Percentiles rank a stretch among this genome's conserved stretches.
phyloP scores from a whole-genome alignment of 2,329 filamentous ascomycete genomes.

The Aciculosporium take region DNA sequence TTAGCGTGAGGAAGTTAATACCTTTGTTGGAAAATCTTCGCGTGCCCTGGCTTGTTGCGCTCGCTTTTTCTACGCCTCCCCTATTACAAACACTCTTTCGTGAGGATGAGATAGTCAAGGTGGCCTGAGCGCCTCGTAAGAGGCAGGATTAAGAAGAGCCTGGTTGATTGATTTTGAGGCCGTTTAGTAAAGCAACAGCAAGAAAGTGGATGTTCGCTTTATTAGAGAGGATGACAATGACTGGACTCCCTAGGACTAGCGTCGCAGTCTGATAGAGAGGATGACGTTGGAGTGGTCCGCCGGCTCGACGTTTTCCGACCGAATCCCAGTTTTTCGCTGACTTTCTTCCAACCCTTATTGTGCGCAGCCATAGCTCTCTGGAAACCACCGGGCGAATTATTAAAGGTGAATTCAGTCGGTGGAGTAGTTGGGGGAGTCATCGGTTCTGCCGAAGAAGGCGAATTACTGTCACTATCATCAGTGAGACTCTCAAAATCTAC shows the following conservation, averaged over 20 bases:
- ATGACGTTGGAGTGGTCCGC: slow-evolving; percentile 29
- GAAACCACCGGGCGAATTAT: slow-evolving; percentile 36
- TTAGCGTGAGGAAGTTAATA: background rate
- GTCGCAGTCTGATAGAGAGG: slow-evolving; percentile 22
- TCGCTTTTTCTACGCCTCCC: background rate
- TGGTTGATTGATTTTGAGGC: no score
- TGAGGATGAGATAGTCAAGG: no score
- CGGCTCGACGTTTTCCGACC: slow-evolving; percentile 36
- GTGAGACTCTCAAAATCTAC: slow-evolving; percentile 37
- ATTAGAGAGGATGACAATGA: slow-evolving; percentile 35
- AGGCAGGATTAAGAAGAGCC: no score
- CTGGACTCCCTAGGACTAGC: slow-evolving; percentile 20
- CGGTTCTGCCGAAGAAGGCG: slow-evolving; percentile 41
- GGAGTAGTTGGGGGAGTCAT: slow-evolving; percentile 66
- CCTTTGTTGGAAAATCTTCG: background rate
- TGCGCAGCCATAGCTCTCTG: slow-evolving; percentile 40
- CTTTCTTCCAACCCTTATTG: slow-evolving; percentile 49
- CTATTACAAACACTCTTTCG: background rate
- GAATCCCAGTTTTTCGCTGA: slow-evolving; percentile 46
- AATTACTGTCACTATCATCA: slow-evolving; percentile 52
- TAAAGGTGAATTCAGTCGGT: slow-evolving; percentile 44
- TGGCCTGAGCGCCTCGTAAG: no score
- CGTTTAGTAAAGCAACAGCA: background rate
- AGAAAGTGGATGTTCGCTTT: background rate
- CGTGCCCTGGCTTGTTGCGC: background rate